Percentiles rank a stretch among this genome's conserved stretches.
These are phyloP conservation scores for Aspergillus coremiiformis DNA, from an alignment of 495 filamentous ascomycete genomes.

Conservation along the genomic window DNA sequence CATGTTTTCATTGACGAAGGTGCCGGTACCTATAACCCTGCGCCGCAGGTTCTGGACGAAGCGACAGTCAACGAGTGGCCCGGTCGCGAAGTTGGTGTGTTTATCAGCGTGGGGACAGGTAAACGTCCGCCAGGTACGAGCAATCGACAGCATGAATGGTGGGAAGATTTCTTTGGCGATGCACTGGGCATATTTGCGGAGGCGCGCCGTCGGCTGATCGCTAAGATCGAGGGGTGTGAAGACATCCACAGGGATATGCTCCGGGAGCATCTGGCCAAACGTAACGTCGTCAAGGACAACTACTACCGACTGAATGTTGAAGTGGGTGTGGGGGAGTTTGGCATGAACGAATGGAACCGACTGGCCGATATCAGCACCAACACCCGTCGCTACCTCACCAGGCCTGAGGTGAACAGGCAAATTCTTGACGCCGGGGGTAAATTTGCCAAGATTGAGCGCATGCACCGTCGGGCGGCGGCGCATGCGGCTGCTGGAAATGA, in stretches of 20 bases:
- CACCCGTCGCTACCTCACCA: constrained; percentile 75
- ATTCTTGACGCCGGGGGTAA: constrained; percentile 71
- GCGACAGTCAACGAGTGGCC: constrained; percentile 92
- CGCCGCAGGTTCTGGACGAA: constrained; percentile 79
- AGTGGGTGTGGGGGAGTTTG: constrained; percentile 94
- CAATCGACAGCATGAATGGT: constrained; percentile 67
- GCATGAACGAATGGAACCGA: constrained; percentile 96
- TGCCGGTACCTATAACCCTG: constrained; percentile 82
- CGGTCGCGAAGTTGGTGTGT: constrained; percentile 78
- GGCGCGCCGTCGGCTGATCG: constrained; percentile 70
- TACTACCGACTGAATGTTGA: constrained; percentile 98
- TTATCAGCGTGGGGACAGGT: constrained; percentile 87
- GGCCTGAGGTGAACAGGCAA: constrained; percentile 64
- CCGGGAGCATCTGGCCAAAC: constrained; percentile 63
- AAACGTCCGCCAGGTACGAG: constrained; percentile 72
- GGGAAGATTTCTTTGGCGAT: constrained; percentile 79
- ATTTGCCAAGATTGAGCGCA: constrained; percentile 73
- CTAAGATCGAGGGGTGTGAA: constrained; percentile 94
- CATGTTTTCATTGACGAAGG: constrained; percentile 93
- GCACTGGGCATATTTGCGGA: constrained; percentile 76
- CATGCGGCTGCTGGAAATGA: constrained; percentile 31
- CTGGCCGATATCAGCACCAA: constrained; percentile 88
- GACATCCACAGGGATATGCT: constrained; percentile 81
- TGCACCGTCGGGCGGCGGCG: constrained; percentile 42
- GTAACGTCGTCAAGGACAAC: constrained; percentile 77